These are phyloP conservation scores for Centella asiatica DNA, from an alignment of 129 eudicot genomes.

Conservation along the genomic window DNA sequence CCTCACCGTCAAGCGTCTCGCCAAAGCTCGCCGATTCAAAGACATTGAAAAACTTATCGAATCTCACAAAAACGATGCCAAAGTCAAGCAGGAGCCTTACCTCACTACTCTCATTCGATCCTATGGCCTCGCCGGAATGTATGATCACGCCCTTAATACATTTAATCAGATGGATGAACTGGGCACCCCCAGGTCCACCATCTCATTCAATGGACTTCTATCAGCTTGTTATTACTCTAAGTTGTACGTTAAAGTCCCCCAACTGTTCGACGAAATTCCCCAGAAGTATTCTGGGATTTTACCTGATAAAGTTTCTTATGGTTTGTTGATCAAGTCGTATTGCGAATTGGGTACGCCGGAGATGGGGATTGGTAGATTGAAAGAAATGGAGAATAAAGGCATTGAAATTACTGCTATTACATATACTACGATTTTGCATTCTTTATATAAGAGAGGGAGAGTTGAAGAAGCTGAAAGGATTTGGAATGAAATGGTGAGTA, in stretches of 20 bases:
- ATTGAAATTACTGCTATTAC: conserved; percentile 35
- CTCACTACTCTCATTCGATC: conserved; percentile 61
- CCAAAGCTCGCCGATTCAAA: conserved; percentile 47
- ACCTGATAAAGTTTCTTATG: conserved; percentile 60
- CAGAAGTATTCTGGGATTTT: conserved; percentile 30
- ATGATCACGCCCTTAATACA: conserved; percentile 55
- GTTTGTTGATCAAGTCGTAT: conserved; percentile 53
- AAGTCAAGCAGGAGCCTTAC: conserved; percentile 54
- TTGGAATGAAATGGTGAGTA: conserved; percentile 70
- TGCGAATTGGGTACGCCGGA: conserved; percentile 64
- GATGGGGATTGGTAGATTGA: conserved; percentile 44
- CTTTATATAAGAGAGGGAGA: conserved; percentile 56
- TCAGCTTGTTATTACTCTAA: conserved; percentile 43
- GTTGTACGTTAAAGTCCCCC: conserved; percentile 29
- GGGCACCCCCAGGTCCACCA: conserved; percentile 55
- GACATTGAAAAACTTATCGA: conserved; percentile 74
- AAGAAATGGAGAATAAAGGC: conserved; percentile 60
- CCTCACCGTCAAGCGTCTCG: conserved; percentile 68
- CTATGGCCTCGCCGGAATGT: conserved; percentile 82
- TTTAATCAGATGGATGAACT: conserved; percentile 57
- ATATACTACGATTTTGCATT: conserved; percentile 55
- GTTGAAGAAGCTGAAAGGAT: conserved; percentile 49
- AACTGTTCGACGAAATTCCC: conserved; percentile 71
- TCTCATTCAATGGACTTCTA: conserved; percentile 70
- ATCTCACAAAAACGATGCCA: conserved; percentile 58